Percentiles rank a stretch among this genome's conserved stretches.
phyloP scores from a whole-genome alignment of 1,284 basidiomycete species.

The Puccinia coronata region DNA sequence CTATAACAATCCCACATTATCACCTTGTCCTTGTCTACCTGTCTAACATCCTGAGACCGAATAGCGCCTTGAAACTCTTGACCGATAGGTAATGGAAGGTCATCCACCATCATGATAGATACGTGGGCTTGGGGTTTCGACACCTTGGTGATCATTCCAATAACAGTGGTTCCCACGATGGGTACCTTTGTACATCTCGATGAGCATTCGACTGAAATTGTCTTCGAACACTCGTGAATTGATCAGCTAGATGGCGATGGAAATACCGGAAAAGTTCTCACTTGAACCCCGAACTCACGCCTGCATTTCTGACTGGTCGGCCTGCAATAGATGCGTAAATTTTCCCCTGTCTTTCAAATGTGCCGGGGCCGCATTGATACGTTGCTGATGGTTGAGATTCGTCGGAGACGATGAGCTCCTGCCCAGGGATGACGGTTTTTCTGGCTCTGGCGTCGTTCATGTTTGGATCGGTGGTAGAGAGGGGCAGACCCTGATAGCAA shows the following conservation, averaged over 20 bases:
- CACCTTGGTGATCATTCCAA: slow-evolving; percentile 79
- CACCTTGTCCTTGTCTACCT: slow-evolving; percentile 78
- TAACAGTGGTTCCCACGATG: slow-evolving; percentile 69
- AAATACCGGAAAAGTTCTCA: not conserved
- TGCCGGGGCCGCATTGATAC: slow-evolving; percentile 38
- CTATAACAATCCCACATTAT: slow-evolving; percentile 93
- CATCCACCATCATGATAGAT: slow-evolving; percentile 85
- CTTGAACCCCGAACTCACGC: slow-evolving; percentile 11
- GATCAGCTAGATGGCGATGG: not conserved
- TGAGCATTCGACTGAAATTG: slow-evolving; percentile 35
- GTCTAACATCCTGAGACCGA: slow-evolving; percentile 82
- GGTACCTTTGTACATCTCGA: slow-evolving; percentile 66
- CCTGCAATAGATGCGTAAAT: slow-evolving; percentile 37
- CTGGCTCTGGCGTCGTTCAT: not conserved
- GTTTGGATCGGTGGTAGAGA: not conserved
- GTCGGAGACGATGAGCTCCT: slow-evolving; percentile 13
- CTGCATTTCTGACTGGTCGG: slow-evolving; percentile 13
- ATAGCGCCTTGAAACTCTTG: slow-evolving; percentile 94
- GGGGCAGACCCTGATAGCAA: not conserved
- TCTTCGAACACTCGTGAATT: slow-evolving; percentile 1
- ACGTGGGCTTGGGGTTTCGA: slow-evolving; percentile 83
- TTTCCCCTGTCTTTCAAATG: slow-evolving; percentile 39
- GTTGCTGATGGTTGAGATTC: slow-evolving; percentile 8
- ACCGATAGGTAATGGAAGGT: slow-evolving; percentile 76
- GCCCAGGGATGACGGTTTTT: slow-evolving; percentile 29